Evolutionary conservation across 208 protist genomes (phyloP), one percentile per base, ranked within the genome.

Genomic region (Crithidia sp.): DNA sequence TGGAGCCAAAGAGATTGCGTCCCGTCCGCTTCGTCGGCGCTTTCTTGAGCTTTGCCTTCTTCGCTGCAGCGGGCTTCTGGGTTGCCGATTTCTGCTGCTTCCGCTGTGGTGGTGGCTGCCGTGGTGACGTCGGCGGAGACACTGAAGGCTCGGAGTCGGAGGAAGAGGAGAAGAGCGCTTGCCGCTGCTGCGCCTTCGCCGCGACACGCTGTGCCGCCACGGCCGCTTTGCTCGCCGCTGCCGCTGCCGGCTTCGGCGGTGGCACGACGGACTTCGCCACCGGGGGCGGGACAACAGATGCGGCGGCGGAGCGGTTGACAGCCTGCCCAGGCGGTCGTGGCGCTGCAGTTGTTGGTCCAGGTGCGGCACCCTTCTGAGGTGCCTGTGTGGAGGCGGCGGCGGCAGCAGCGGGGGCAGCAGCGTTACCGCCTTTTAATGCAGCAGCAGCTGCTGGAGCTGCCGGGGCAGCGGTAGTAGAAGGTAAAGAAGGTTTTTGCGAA

Each of bases 141-240:
- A 59, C 61, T 40, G 59, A 58, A 5, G 73, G 54, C 17, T 65
- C 43, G 28, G 73, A 78, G 17, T 63, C 74, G n/a, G 77, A 82
- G 17, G 77, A 82, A 16, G 71, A 77, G 52, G 60, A 59, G 55
- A 82, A 82, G 28, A 82, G 55, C 7, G 55, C 64, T 45, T 54
- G 66, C 12, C 55, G 62, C 49, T 60, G 55, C 70, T 39, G 41
- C 39, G 40, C n/a, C 39, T 73, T 77, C 2, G 70, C 55, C 2
- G 40, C 60, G 9, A 49, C 45, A 2, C 64, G 59, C 65, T 71
- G 55, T 13, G 50, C 45, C 4, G 50, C 44, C 28, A 28, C 28
- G 6, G 14, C 36, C 10, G 63, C 62, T 16, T 66, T 70, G 13
- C 63, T 47, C 36, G 62, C 43, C 7, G 45, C 54, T 6, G 61